These are phyloP conservation scores for Cystobasidiaceae sp. DNA, from an alignment of 1,284 basidiomycete genomes.

Conservation along the genomic window DNA sequence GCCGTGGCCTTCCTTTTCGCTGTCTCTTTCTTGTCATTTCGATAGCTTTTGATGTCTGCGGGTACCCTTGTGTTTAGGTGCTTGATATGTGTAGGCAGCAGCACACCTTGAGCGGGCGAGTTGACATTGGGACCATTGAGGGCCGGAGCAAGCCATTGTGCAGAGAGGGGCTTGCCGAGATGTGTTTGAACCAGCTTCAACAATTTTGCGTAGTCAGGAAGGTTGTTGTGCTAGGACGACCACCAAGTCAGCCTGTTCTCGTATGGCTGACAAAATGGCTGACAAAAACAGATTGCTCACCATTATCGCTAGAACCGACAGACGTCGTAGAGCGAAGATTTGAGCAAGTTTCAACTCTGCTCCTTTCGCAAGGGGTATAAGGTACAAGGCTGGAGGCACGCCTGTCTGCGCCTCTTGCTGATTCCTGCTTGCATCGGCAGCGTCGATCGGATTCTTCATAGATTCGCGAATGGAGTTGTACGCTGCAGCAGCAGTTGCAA, in stretches of 20 bases:
- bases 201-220: constrained; percentile 27
- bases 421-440: background rate
- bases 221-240: background rate
- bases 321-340: constrained; percentile 61
- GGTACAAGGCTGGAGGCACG: constrained; percentile 49
- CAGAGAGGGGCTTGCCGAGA: constrained; percentile 30
- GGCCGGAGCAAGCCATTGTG: constrained; percentile 42
- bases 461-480: constrained; percentile 56
- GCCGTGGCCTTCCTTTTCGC: constrained; percentile 1
- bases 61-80: constrained; percentile 72
- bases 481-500: constrained; percentile 65
- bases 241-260: background rate
- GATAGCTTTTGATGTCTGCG: constrained; percentile 60
- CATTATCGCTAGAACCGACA: constrained; percentile 61
- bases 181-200: constrained; percentile 30
- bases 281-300: constrained; percentile 47
- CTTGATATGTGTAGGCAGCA: constrained; percentile 72
- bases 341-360: constrained; percentile 64
- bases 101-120: constrained; percentile 32
- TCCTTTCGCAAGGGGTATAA: constrained; percentile 64
- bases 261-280: background rate
- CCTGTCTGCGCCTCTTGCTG: background rate
- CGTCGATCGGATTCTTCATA: constrained; percentile 1
- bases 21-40: background rate
- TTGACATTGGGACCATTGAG: background rate